These are phyloP conservation scores for Mycena alexandri DNA, from an alignment of 768 basidiomycete genomes.

Conservation along the genomic window DNA sequence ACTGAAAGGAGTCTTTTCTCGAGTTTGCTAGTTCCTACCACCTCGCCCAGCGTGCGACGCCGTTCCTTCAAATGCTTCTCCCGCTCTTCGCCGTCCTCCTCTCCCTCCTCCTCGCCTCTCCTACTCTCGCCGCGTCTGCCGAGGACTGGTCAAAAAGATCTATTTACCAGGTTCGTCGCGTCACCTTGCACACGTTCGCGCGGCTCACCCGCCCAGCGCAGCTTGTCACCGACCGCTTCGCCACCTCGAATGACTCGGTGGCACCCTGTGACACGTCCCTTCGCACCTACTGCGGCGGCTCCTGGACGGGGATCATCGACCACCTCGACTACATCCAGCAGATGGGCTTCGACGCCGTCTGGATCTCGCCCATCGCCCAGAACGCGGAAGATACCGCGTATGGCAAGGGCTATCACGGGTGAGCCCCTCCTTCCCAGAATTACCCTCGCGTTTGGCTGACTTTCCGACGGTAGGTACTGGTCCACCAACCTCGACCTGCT, in stretches of 20 bases:
- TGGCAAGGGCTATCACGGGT: constrained; percentile 83
- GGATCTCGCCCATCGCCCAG: constrained; percentile 80
- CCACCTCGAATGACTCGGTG: constrained; percentile 60
- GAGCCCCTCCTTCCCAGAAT: constrained; percentile 52
- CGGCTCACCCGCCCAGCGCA: constrained; percentile 40
- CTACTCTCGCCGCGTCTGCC: constrained; percentile 56
- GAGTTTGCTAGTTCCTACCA: constrained; percentile 11
- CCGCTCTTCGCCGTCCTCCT: constrained; percentile 16
- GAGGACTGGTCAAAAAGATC: constrained; percentile 65
- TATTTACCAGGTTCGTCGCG: constrained; percentile 61
- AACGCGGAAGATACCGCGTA: constrained; percentile 75
- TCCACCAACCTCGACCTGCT: constrained; percentile 70
- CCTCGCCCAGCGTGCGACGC: constrained; percentile 16
- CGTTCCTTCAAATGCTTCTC: constrained; percentile 24
- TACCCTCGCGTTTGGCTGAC: background rate
- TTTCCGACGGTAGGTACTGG: constrained; percentile 51
- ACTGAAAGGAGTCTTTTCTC: background rate
- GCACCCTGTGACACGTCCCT: constrained; percentile 64
- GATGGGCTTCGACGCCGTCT: constrained; percentile 82
- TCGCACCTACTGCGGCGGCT: constrained; percentile 78
- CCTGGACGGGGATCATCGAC: constrained; percentile 71
- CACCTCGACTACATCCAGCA: constrained; percentile 82
- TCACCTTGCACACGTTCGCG: background rate
- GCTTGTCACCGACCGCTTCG: constrained; percentile 78
- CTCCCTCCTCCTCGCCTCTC: constrained; percentile 38